These are phyloP conservation scores for Plantago rigida DNA, from an alignment of 305 asterid genomes.

Conservation along the genomic window DNA sequence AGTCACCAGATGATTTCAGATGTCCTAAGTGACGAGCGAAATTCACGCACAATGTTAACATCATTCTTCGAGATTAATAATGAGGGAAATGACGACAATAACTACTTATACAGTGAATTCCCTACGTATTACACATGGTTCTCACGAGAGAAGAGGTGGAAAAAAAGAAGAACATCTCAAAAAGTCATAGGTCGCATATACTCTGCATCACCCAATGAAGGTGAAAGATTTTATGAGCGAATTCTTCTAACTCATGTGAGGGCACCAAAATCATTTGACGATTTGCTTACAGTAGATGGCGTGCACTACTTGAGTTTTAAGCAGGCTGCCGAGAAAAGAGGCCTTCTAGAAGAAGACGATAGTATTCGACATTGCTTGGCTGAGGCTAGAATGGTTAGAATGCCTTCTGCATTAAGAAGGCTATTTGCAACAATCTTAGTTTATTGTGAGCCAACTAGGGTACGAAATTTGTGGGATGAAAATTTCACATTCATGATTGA, in stretches of 20 bases:
- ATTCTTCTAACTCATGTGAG: neutral
- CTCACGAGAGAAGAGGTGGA: neutral
- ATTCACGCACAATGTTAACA: constrained; percentile 6
- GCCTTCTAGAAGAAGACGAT: no score
- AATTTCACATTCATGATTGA: neutral
- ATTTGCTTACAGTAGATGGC: neutral
- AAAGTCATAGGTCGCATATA: neutral
- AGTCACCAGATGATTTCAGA: neutral
- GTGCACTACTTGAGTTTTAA: neutral
- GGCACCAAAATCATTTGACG: constrained; percentile 3
- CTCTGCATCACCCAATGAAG: constrained; percentile 5
- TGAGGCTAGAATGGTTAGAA: neutral
- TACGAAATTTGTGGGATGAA: neutral
- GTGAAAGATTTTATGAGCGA: neutral
- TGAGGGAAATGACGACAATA: neutral
- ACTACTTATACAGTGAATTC: constrained; percentile 6
- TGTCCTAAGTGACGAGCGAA: neutral
- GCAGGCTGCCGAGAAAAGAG: neutral
- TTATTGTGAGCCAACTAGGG: neutral
- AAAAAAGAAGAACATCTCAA: neutral
- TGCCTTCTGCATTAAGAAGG: neutral
- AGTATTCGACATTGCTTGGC: neutral
- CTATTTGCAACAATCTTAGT: neutral
- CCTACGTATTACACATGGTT: constrained; percentile 5
- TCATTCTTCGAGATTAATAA: neutral